phyloP scores from a whole-genome alignment of 192 early-diverging fungal species.

The Umbelopsis sp. region DNA sequence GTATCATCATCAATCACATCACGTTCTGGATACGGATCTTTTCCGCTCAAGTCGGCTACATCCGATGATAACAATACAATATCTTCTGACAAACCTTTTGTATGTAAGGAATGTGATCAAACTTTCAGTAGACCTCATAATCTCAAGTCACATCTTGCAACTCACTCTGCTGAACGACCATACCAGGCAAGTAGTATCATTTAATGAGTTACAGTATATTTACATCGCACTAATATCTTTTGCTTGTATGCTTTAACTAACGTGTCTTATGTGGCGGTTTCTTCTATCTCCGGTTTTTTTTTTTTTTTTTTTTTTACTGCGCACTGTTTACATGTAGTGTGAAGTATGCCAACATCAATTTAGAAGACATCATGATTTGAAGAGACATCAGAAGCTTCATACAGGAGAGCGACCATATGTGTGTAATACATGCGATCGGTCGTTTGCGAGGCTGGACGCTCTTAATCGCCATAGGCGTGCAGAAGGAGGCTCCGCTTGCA shows the following conservation, averaged over 20 bases:
- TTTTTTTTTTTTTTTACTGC: not conserved
- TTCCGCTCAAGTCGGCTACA: conserved; percentile 15
- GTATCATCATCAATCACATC: conserved; percentile 9
- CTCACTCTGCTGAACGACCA: conserved; percentile 30
- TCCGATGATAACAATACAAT: conserved; percentile 35
- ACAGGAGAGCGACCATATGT: conserved; percentile 58
- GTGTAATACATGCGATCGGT: conserved; percentile 42
- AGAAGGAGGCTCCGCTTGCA: conserved; percentile 36
- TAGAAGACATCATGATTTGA: conserved; percentile 55
- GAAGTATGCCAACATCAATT: conserved; percentile 49
- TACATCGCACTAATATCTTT: no score
- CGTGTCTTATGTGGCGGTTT: no score
- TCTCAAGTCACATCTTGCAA: conserved; percentile 35
- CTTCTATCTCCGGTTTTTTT: no score
- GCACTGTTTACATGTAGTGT: conserved; percentile 23
- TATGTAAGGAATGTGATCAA: conserved; percentile 25
- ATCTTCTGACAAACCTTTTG: conserved; percentile 2
- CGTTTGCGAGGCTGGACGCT: conserved; percentile 57
- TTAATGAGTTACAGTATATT: no score
- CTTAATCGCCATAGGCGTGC: conserved; percentile 54
- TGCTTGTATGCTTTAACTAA: no score
- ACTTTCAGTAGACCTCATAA: conserved; percentile 31
- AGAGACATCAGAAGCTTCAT: conserved; percentile 54
- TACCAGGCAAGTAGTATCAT: conserved; percentile 19
- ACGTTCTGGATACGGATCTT: conserved; percentile 3